Evolutionary conservation across 305 asterid species (phyloP), one percentile per base, ranked within the genome.

Genomic region (Solanum hybrid): DNA sequence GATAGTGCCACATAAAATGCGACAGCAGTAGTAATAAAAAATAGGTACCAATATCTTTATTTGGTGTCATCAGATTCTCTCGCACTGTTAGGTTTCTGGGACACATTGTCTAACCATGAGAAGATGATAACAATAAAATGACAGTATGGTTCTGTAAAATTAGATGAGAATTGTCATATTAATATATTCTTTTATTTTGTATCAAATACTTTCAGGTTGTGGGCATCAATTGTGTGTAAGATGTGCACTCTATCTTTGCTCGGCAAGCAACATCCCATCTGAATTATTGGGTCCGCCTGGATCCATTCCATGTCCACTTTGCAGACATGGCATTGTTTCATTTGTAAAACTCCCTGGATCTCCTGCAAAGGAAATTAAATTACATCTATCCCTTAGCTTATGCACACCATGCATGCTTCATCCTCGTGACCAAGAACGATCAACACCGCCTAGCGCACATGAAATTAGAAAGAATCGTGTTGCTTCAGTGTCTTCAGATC

Each of bases 381-480:
- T 93, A 57, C 95, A 94, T 26, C 77, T 91, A 57, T 95, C 98
- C 28, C 93, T 94, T 26, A 90, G 98, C 92, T 90, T 96, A 86
- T 96, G 98, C 83, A 96, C 97, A 4, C 98, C 98, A 4, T 96
- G 98, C 91, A 94, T 95, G 93, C 96, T 95, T 89, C 98, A 96
- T 89, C 92, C 95, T 40, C 93, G 95, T 74, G 98, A 96, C 9
- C 95, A 93, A 90, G 96, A 95, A 11, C 86, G n/a, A 88, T 92
- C 98, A 35, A 92, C 95, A 28, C 90, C 94, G 2, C 87, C 89
- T 31, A 67, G 92, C 9, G 93, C 96, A 42, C 97, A 96, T 10
- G 95, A 93, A 33, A 89, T 91, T 86, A 90, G 94, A 91, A 94
- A 93, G 94, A 96, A 90, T 83, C 94, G 95, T 22, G 94, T 92